Evolutionary conservation across 2,329 filamentous ascomycete genomes (phyloP), one percentile per base, ranked within the genome.

Genomic region (Aspergillus sergii): DNA sequence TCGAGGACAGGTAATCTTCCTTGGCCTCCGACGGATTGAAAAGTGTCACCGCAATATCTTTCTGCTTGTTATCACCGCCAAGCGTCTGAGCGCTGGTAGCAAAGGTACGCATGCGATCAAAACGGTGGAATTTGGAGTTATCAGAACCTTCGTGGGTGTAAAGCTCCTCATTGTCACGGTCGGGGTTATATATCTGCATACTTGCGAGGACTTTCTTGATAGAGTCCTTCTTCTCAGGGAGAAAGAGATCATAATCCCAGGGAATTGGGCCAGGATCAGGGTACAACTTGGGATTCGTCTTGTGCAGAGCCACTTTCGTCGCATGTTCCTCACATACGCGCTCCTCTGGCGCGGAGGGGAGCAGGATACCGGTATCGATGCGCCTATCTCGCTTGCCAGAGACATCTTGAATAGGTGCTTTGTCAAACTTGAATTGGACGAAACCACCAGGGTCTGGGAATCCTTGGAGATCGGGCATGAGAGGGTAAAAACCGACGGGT

Each of bases 381-480:
- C 87, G 83, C 50, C 82, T 78, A 69, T 90, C 87, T 63, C 88
- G 85, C 61, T 77, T 79, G 19, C 78, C 79, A 21, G 81, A 78
- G 10, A 76, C 69, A 16, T 79, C 77, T 57, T 82, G 77, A 45
- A 86, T 76, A 1, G 87, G 87, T n/a, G 87, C 84, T 56, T 85
- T 84, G 63, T 83, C 80, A 74, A 89, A 89, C 62, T 89, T 89
- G 75, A 86, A 81, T 59, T 88, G 79, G 69, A 88, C 82, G 75
- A 85, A 89, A 43, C 81, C 82, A 68, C 85, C 86, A 9, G 83
- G 82, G 65, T 88, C 84, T 4, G 87, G 85, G 60, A 86, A 81
- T 12, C 86, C 86, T 39, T 86, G 84, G 43, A 88, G 81, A 69
- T 90, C 87, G 9, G 88, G 87, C 8, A 89, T 76, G 12, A 89